phyloP scores from a whole-genome alignment of 169 alveolate genomes.

The Eimeria necatrix region DNA sequence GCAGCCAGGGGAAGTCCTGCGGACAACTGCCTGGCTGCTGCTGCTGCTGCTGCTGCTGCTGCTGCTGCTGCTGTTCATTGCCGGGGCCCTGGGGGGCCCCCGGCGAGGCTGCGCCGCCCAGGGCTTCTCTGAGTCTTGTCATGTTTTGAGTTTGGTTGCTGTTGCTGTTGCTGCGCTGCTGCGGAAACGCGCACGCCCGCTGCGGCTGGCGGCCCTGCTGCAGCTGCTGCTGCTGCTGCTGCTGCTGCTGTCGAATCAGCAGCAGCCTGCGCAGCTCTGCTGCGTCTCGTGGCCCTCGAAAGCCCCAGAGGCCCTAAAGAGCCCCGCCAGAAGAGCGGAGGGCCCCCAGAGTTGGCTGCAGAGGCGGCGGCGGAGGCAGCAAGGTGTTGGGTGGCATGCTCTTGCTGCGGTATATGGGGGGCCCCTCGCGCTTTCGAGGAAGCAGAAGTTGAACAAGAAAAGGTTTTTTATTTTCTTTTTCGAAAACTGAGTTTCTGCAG shows the following conservation, averaged over 20 bases:
- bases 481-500: not conserved
- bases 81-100: not conserved
- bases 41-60: slow-evolving; percentile 57
- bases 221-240: not conserved
- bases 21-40: not conserved
- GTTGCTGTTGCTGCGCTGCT: not conserved
- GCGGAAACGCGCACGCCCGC: not conserved
- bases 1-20: slow-evolving; percentile 29
- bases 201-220: not conserved
- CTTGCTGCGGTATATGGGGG: not conserved
- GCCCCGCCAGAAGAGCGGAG: slow-evolving; percentile 12
- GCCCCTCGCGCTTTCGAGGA: not conserved
- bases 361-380: not conserved
- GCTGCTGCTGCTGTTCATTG: slow-evolving; percentile 29
- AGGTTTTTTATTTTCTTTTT: not conserved
- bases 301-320: slow-evolving; percentile 42
- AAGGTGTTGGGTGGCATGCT: not conserved
- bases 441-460: not conserved
- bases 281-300: not conserved
- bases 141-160: not conserved
- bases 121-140: slow-evolving; percentile 3
- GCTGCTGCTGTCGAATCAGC: not conserved
- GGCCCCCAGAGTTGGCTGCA: not conserved
- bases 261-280: not conserved
- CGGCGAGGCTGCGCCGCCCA: not conserved